Base-by-base conservation (phyloP, 768 basidiomycete species). In the Sistotremastrum suecicum region DNA sequence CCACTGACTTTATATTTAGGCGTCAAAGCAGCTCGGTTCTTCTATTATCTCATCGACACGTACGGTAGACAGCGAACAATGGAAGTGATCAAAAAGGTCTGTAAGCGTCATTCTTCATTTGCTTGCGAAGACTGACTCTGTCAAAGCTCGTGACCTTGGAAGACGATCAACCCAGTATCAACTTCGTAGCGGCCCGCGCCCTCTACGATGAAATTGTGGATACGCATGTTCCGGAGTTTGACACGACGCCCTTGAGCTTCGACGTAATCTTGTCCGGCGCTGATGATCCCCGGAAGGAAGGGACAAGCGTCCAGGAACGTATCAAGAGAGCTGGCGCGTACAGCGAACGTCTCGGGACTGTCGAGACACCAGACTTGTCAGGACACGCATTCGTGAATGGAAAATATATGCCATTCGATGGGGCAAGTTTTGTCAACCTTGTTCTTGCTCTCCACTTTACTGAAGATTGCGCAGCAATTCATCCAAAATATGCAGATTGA, bases 301-400 rank as follows among this genome's bases (percentile, higher is more conserved):
- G 46, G 9, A 54, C 56, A 1, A 50, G 20, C 20, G 20, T 58
- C 10, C 56, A 57, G 4, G 58, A 64, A 5, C 55, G 65, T 11
- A 45, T 78, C 2, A 64, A 71, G 8, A 69, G 67, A 43, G 67
- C 75, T 1, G 56, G 60, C n/a, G 54, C 52, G 1, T 92, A 89
- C 52, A 57, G 66, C 4, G 65, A 67, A 39, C 69, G 90, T 9
- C 58, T 92, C 20, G 75, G 73, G 7, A 65, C 75, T 3, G 68
- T 66, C 0, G 43, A 64, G 5, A 58, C 58, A 2, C 47, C 58
- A 7, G 57, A 66, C 1, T 54, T 65, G 0, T 59, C 60, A 2
- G 91, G 89, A 0, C 78, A 85, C 51, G 77, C 70, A 3, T 94
- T 97, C 60, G 68, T 94, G 56, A 94, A 97, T 54, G 92, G 92